Percentiles rank a stretch among this genome's conserved stretches.
Conservation (phyloP, 1,284 basidiomycete species). For the Melampsora occidentalis region DNA sequence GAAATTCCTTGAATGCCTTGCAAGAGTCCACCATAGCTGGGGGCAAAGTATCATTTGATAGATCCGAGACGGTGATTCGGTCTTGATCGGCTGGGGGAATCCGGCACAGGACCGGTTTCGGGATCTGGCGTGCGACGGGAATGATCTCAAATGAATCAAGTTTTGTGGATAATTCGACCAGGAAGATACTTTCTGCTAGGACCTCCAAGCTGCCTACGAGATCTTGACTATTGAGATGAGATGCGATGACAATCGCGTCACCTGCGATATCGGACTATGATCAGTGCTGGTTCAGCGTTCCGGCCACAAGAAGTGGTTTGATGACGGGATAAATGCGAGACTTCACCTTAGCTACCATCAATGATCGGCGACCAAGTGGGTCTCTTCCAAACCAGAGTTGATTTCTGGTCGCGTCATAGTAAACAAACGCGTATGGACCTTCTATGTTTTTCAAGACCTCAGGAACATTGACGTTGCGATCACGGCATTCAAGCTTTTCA, state of each 20-base stretch:
- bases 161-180: background rate
- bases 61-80: background rate
- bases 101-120: conserved; percentile 5
- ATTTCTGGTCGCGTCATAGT: conserved; percentile 55
- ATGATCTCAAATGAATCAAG: conserved; percentile 4
- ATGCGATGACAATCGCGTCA: conserved; percentile 4
- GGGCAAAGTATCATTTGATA: background rate
- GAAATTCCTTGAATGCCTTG: background rate
- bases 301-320: background rate
- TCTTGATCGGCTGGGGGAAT: conserved; percentile 17
- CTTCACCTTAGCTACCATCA: conserved; percentile 68
- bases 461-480: conserved; percentile 56
- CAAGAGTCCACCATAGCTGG: background rate
- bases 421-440: conserved; percentile 70
- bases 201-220: conserved; percentile 5
- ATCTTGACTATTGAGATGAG: conserved; percentile 38
- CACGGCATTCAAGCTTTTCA: conserved; percentile 57
- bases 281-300: background rate
- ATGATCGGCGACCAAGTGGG: conserved; percentile 83
- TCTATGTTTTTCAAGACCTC: conserved; percentile 67
- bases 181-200: conserved; percentile 14
- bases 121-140: background rate
- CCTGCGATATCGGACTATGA: background rate
- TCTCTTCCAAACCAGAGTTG: conserved; percentile 77
- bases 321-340: conserved; percentile 50